Percentiles rank a stretch among this genome's conserved stretches.
Conservation (phyloP, 202 grass and related monocot species). For the Brachypodium distachyon region DNA sequence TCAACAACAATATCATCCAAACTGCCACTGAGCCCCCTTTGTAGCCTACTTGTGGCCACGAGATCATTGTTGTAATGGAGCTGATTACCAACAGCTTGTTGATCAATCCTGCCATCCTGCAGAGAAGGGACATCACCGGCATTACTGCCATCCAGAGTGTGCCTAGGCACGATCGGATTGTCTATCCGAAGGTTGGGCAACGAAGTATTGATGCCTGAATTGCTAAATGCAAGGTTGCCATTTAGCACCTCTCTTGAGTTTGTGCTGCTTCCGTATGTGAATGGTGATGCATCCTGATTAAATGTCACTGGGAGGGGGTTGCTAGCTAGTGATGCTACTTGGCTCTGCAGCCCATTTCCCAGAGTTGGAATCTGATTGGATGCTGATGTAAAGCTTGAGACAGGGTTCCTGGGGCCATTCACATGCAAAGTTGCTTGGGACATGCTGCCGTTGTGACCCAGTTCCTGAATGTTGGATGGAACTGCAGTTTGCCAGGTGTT, state of each 20-base stretch:
- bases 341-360: conserved; percentile 39
- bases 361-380: conserved; percentile 24
- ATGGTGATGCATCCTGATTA: conserved; percentile 22
- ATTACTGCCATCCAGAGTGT: conserved; percentile 28
- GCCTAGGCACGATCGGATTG: conserved; percentile 22
- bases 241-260: conserved; percentile 35
- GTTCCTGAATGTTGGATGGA: conserved; percentile 35
- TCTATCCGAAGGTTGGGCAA: conserved; percentile 34
- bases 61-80: conserved; percentile 40
- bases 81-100: conserved; percentile 8
- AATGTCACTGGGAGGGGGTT: conserved; percentile 12
- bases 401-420: conserved; percentile 32
- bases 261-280: conserved; percentile 31
- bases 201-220: conserved; percentile 31
- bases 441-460: conserved; percentile 31
- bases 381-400: conserved; percentile 29
- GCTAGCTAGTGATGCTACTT: conserved; percentile 17
- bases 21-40: conserved; percentile 39
- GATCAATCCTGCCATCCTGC: conserved; percentile 32
- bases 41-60: conserved; percentile 29
- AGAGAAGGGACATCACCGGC: not conserved
- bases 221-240: conserved; percentile 18
- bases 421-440: conserved; percentile 24
- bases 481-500: conserved; percentile 35
- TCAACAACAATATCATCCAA: conserved; percentile 48